These are phyloP conservation scores for Cryptosporidium tyzzeri DNA, from an alignment of 169 alveolate genomes.

Conservation along the genomic window DNA sequence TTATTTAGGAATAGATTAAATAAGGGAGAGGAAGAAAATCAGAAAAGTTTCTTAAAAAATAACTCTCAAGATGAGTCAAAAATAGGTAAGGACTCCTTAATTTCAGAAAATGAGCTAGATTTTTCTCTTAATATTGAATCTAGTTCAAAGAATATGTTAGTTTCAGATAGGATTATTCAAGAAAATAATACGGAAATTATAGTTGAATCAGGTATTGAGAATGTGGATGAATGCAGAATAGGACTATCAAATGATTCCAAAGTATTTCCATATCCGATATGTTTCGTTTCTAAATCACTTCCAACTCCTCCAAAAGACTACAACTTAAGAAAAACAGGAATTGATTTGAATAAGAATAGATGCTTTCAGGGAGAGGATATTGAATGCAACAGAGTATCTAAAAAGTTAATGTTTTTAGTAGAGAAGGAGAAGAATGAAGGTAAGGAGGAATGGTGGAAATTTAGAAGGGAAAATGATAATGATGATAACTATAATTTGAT, in stretches of 20 bases:
- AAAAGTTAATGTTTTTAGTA: neutral
- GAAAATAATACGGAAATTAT: neutral
- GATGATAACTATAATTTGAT: neutral
- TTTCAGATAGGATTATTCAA: neutral
- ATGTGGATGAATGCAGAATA: conserved; percentile 9
- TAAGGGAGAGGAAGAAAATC: conserved; percentile 10
- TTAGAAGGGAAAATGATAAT: neutral
- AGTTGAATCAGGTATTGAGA: neutral
- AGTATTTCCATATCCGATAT: conserved; percentile 60
- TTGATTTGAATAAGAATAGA: conserved; percentile 22
- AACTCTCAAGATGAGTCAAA: neutral
- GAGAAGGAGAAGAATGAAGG: neutral
- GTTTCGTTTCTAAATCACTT: conserved; percentile 53
- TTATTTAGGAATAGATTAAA: neutral
- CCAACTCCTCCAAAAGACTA: conserved; percentile 73
- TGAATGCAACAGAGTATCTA: neutral
- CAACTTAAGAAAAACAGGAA: conserved; percentile 42
- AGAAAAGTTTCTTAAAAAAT: neutral
- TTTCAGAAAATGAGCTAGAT: neutral
- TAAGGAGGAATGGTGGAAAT: neutral
- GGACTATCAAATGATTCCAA: conserved; percentile 4
- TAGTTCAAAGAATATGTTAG: neutral
- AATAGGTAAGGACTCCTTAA: conserved; percentile 1
- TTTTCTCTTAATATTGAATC: neutral
- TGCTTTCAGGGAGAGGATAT: neutral